phyloP scores from a whole-genome alignment of 768 basidiomycete genomes.

The Collybia sp. region DNA sequence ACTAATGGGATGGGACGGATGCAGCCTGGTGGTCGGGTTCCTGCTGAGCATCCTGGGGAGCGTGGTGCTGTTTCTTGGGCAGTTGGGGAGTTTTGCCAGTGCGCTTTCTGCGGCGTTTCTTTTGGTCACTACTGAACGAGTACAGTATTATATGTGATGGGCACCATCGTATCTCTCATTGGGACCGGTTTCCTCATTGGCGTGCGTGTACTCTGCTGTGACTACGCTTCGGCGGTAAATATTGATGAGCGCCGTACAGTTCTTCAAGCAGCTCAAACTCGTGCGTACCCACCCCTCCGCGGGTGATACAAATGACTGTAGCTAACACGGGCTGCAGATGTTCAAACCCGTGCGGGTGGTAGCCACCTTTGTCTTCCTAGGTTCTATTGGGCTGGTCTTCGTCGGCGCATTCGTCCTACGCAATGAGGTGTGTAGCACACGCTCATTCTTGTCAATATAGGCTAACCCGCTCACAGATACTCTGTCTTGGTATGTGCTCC shows the following conservation, averaged over 20 bases:
- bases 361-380: slow-evolving; percentile 76
- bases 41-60: slow-evolving; percentile 76
- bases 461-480: slow-evolving; percentile 34
- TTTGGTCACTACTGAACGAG: slow-evolving; percentile 3
- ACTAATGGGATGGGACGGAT: no score
- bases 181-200: slow-evolving; percentile 92
- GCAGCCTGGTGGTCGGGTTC: slow-evolving; percentile 51
- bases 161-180: slow-evolving; percentile 75
- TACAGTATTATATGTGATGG: slow-evolving; percentile 76
- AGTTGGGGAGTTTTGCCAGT: slow-evolving; percentile 71
- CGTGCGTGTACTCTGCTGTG: slow-evolving; percentile 39
- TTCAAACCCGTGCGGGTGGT: slow-evolving; percentile 89
- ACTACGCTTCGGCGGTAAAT: neutral
- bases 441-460: slow-evolving; percentile 1
- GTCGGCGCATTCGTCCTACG: slow-evolving; percentile 77
- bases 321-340: slow-evolving; percentile 54
- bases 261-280: slow-evolving; percentile 75
- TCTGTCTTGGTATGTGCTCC: slow-evolving; percentile 59
- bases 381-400: slow-evolving; percentile 77
- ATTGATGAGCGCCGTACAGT: slow-evolving; percentile 37
- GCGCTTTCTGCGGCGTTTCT: slow-evolving; percentile 20
- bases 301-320: no score
- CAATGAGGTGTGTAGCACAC: slow-evolving; percentile 48
- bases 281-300: slow-evolving; percentile 35
- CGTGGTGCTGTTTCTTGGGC: slow-evolving; percentile 71